Conservation (phyloP, 2,329 filamentous ascomycete genomes). For the Hortaea werneckii region DNA sequence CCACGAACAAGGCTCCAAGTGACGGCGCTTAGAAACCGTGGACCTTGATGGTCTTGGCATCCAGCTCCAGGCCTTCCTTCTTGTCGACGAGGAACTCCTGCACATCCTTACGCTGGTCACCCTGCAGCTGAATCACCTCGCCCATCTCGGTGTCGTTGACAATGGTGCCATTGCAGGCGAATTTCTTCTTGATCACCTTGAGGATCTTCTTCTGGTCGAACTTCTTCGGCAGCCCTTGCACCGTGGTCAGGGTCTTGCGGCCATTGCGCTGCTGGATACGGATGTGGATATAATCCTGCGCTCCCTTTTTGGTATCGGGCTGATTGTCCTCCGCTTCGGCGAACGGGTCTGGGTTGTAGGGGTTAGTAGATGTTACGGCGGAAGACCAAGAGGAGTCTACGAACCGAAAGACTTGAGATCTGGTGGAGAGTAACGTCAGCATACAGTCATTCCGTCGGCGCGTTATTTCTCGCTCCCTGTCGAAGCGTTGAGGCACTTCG, state of each 20-base stretch:
- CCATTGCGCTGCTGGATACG: conserved; percentile 99
- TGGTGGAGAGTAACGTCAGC: too few relatives aligned
- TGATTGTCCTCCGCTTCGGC: conserved; percentile 99
- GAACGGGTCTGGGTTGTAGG: conserved; percentile 67
- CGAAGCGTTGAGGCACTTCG: too few relatives aligned
- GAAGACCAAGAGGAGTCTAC: neutral
- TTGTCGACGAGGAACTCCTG: conserved; percentile 96
- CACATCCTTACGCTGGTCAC: conserved; percentile 97
- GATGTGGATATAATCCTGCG: conserved; percentile 99
- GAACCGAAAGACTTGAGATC: conserved; percentile 72
- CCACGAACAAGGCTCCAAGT: too few relatives aligned
- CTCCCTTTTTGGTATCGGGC: conserved; percentile 88
- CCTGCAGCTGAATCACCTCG: conserved; percentile 99
- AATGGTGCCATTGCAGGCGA: conserved; percentile 99
- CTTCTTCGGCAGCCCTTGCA: conserved; percentile 97
- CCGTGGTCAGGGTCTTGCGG: conserved; percentile 99
- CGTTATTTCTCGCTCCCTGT: too few relatives aligned
- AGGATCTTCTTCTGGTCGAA: conserved; percentile 99
- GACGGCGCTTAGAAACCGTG: conserved; percentile 28
- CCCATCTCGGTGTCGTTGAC: conserved; percentile 93
- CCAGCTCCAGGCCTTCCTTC: conserved; percentile 86
- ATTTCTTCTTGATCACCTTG: conserved; percentile 99
- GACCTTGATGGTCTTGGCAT: conserved; percentile 95
- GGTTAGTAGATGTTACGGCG: neutral
- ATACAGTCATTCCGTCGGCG: too few relatives aligned